Evolutionary conservation across 2,329 filamentous ascomycete species (phyloP).

Genomic region (Sporothrix globosa): DNA sequence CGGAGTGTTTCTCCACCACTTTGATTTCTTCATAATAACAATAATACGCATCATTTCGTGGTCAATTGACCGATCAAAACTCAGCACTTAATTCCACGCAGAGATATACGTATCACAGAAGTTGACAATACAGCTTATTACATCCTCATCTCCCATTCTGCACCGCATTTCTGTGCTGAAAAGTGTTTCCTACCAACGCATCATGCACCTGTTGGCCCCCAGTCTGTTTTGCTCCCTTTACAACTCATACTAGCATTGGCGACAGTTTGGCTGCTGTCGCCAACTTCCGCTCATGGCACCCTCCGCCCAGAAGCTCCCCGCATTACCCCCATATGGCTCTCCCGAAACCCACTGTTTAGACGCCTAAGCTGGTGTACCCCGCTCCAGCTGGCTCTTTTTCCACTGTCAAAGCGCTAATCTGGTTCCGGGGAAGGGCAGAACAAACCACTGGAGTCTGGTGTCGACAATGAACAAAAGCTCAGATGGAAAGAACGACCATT

Average conservation of each 20-base stretch:
- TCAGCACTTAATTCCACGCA: background rate
- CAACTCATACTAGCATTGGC: background rate
- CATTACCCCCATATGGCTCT: constrained; percentile 25
- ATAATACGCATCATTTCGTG: too few species aligned
- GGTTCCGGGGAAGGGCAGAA: constrained; percentile 9
- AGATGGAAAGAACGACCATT: background rate
- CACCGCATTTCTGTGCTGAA: constrained; percentile 1
- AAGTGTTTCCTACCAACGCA: constrained; percentile 13
- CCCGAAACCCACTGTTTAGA: background rate
- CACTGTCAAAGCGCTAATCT: constrained; percentile 21
- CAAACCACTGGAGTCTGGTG: constrained; percentile 1
- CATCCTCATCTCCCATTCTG: background rate
- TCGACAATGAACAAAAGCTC: background rate
- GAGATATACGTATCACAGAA: background rate
- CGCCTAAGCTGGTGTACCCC: background rate
- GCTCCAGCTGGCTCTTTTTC: constrained; percentile 10
- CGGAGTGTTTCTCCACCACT: too few species aligned
- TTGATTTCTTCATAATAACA: too few species aligned
- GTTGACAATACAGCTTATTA: background rate
- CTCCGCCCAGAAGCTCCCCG: background rate
- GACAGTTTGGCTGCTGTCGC: background rate
- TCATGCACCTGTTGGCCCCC: background rate
- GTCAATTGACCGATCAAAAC: too few species aligned
- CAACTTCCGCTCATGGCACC: too few species aligned
- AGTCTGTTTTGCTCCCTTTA: background rate